phyloP scores from a whole-genome alignment of 2,329 filamentous ascomycete genomes.

The Talaromyces piceae region DNA sequence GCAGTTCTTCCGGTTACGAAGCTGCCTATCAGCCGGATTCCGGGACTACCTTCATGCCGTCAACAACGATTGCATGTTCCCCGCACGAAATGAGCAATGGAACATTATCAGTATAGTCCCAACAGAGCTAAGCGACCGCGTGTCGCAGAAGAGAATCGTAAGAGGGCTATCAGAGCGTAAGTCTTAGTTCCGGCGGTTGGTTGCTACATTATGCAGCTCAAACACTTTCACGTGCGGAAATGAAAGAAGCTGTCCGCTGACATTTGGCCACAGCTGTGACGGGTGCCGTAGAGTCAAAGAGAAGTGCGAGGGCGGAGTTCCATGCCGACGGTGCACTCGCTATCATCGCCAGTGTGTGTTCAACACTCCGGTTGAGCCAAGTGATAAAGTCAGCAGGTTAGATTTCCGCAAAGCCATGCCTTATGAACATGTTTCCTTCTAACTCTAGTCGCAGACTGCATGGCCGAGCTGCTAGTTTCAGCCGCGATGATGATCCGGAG shows the following conservation, averaged over 20 bases:
- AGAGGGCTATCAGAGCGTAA: slow-evolving; percentile 35
- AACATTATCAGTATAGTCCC: background rate
- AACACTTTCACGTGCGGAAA: background rate
- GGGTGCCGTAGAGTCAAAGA: slow-evolving; percentile 50
- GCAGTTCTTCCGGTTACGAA: background rate
- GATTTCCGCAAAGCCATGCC: background rate
- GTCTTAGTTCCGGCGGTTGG: slow-evolving; percentile 4
- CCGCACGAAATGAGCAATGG: slow-evolving; percentile 7
- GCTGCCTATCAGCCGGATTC: background rate
- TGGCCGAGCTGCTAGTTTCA: slow-evolving; percentile 25
- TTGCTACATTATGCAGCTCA: background rate
- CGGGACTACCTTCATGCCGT: background rate
- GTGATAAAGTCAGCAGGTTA: slow-evolving; percentile 24
- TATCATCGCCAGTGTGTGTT: slow-evolving; percentile 47
- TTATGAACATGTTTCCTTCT: background rate
- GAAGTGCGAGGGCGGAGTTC: slow-evolving; percentile 50
- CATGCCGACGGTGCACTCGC: slow-evolving; percentile 47
- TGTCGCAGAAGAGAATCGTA: slow-evolving; percentile 35
- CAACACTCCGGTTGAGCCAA: slow-evolving; percentile 30
- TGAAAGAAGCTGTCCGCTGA: background rate
- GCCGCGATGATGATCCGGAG: slow-evolving; percentile 29
- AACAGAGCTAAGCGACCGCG: slow-evolving; percentile 28
- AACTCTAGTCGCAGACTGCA: slow-evolving; percentile 11
- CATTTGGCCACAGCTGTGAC: slow-evolving; percentile 39
- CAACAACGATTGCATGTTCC: background rate